Evolutionary conservation across 2,329 filamentous ascomycete species (phyloP).

Genomic region (Lasiodiplodia hormozganensis): DNA sequence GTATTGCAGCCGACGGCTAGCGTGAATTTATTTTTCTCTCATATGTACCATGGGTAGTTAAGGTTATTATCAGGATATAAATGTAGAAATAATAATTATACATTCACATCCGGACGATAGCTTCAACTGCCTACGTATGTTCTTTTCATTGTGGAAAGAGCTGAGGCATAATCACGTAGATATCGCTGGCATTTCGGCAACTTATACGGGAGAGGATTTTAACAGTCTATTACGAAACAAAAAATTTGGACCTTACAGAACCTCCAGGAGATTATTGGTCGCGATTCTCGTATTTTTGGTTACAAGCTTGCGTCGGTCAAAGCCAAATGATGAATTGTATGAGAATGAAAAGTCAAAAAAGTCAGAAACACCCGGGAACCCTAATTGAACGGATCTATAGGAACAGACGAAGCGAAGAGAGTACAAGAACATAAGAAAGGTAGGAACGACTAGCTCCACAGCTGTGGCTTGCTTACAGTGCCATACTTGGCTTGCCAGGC

Average conservation of each 20-base stretch:
- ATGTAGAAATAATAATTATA: too few relatives aligned
- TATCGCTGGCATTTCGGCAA: neutral
- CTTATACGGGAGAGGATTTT: neutral
- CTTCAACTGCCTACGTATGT: too few relatives aligned
- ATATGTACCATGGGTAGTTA: too few relatives aligned
- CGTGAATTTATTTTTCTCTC: too few relatives aligned
- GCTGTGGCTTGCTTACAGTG: conserved; percentile 63
- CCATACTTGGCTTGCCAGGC: conserved; percentile 99
- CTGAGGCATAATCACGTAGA: neutral
- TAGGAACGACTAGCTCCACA: conserved; percentile 1
- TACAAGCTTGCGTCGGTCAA: neutral
- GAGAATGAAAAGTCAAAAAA: neutral
- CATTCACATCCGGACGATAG: too few relatives aligned
- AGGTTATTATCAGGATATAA: too few relatives aligned
- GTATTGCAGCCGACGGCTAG: too few relatives aligned
- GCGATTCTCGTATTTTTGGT: neutral
- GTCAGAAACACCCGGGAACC: neutral
- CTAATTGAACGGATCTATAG: neutral
- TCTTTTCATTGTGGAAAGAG: too few relatives aligned
- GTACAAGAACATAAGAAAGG: neutral
- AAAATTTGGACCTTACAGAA: neutral
- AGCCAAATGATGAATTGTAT: neutral
- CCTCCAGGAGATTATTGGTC: neutral
- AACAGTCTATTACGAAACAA: neutral
- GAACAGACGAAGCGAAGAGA: neutral